These are phyloP conservation scores for Diplodia sapinea DNA, from an alignment of 2,329 filamentous ascomycete species.

Conservation along the genomic window DNA sequence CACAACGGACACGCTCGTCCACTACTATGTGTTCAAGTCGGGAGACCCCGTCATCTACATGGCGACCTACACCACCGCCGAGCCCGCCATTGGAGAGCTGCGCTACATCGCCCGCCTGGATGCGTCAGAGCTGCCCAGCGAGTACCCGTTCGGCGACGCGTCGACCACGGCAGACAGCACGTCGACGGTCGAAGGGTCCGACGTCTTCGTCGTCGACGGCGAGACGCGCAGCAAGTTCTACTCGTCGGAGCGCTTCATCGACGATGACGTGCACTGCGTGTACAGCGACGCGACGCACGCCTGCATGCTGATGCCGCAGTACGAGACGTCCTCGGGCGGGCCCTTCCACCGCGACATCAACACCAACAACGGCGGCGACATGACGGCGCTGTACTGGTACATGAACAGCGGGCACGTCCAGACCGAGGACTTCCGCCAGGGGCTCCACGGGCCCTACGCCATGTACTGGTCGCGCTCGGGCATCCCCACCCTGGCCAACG, in stretches of 20 bases:
- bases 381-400: slow-evolving; percentile 68
- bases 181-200: slow-evolving; percentile 60
- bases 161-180: slow-evolving; percentile 62
- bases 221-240: slow-evolving; percentile 74
- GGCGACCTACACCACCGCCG: slow-evolving; percentile 64
- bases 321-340: slow-evolving; percentile 68
- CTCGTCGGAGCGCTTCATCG: slow-evolving; percentile 71
- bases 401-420: slow-evolving; percentile 62
- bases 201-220: slow-evolving; percentile 62
- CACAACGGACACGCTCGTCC: slow-evolving; percentile 64
- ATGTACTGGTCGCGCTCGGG: slow-evolving; percentile 65
- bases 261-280: slow-evolving; percentile 69
- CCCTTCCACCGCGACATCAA: slow-evolving; percentile 69
- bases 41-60: slow-evolving; percentile 64
- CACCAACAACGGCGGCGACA: slow-evolving; percentile 65
- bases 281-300: slow-evolving; percentile 62
- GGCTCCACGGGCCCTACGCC: slow-evolving; percentile 70
- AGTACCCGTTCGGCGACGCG: slow-evolving; percentile 49
- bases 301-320: slow-evolving; percentile 66
- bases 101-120: slow-evolving; percentile 69
- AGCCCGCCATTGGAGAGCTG: slow-evolving; percentile 56
- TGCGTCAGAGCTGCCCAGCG: slow-evolving; percentile 46
- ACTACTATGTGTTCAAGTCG: slow-evolving; percentile 66
- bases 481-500: slow-evolving; percentile 53
- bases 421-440: slow-evolving; percentile 66